phyloP scores from a whole-genome alignment of 2,329 filamentous ascomycete species.

The Penicillium psychrosexuale region DNA sequence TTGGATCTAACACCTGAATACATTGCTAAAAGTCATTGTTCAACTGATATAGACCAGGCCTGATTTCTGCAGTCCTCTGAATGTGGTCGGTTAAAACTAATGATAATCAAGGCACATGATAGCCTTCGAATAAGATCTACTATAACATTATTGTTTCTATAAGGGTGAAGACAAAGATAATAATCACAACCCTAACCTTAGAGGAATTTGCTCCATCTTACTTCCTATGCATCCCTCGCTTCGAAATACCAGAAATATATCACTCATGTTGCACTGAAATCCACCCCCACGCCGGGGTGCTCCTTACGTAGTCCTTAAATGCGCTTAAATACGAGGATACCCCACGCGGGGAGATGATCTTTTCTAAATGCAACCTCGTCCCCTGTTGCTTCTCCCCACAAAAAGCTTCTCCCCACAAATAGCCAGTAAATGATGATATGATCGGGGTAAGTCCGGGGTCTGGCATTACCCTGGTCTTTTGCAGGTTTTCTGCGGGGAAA shows the following conservation, averaged over 20 bases:
- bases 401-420: not conserved
- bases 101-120: not conserved
- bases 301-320: not conserved
- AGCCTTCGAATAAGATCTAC: not conserved
- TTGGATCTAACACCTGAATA: not conserved
- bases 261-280: not conserved
- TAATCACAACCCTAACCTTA: not conserved
- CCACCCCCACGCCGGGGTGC: not conserved
- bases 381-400: not conserved
- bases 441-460: not conserved
- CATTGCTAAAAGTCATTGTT: not conserved
- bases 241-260: not conserved
- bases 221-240: not conserved
- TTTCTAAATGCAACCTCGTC: not conserved
- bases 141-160: no score
- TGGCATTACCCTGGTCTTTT: conserved; percentile 8
- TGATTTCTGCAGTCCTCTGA: not conserved
- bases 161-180: not conserved
- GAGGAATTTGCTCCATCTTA: not conserved
- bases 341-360: conserved; percentile 4
- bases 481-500: not conserved
- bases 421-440: not conserved
- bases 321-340: not conserved
- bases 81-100: not conserved
- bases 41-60: not conserved